These are phyloP conservation scores for Naganishia onofrii DNA, from an alignment of 768 basidiomycete species.

Conservation along the genomic window DNA sequence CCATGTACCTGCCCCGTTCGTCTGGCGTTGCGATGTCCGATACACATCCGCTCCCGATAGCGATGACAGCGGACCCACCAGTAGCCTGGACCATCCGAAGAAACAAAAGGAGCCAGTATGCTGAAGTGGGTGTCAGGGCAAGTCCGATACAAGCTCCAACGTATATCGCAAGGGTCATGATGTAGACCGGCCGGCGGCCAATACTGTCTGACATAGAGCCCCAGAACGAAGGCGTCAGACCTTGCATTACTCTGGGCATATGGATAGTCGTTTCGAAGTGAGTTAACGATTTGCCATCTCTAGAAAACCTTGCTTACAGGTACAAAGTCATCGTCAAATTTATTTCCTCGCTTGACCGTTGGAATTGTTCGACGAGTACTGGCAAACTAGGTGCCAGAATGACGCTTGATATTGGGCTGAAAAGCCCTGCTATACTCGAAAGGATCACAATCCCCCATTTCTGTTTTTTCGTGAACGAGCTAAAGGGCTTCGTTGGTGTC, in stretches of 20 bases:
- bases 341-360: constrained; percentile 67
- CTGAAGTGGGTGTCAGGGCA: constrained; percentile 60
- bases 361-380: constrained; percentile 62
- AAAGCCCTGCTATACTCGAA: constrained; percentile 41
- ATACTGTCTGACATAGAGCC: constrained; percentile 61
- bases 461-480: constrained; percentile 25
- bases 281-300: neutral
- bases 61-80: constrained; percentile 75
- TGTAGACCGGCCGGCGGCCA: constrained; percentile 49
- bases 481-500: constrained; percentile 22
- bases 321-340: constrained; percentile 78
- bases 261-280: neutral
- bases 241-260: constrained; percentile 44
- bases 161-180: constrained; percentile 65
- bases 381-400: constrained; percentile 81
- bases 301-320: constrained; percentile 52
- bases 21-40: constrained; percentile 70
- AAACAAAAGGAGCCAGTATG: constrained; percentile 75
- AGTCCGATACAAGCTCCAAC: constrained; percentile 65
- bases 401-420: constrained; percentile 65
- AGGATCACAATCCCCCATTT: constrained; percentile 36
- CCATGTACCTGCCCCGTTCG: constrained; percentile 73
- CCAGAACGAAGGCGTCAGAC: constrained; percentile 60
- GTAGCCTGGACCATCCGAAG: constrained; percentile 76
- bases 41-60: constrained; percentile 75